A percentile compares a stretch with the other conserved stretches of the same genome.
Conservation (phyloP, 73 alveolate species). For the Tetrahymena thermophila region DNA sequence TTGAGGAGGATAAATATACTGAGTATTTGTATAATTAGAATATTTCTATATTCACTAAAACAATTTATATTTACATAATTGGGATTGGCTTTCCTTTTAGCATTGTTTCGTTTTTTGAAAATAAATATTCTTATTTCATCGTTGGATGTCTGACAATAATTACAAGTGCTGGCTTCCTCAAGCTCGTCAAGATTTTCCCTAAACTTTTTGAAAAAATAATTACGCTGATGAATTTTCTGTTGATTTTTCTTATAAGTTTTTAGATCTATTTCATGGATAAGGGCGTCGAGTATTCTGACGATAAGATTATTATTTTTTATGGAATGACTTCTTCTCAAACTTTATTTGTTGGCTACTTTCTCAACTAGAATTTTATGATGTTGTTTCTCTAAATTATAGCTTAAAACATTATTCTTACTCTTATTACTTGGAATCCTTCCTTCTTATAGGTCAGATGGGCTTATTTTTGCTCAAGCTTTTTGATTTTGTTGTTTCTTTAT, state of each 20-base stretch:
- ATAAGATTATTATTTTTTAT: neutral
- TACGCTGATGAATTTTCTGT: neutral
- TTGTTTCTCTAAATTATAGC: neutral
- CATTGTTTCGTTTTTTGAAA: neutral
- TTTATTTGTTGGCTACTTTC: neutral
- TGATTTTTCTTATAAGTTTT: neutral
- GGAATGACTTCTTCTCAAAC: neutral
- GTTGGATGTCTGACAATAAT: neutral
- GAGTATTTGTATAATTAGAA: neutral
- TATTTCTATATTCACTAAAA: neutral
- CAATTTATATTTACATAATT: neutral
- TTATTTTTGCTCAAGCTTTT: neutral
- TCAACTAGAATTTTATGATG: neutral
- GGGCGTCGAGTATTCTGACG: neutral
- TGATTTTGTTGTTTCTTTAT: neutral
- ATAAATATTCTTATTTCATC: neutral
- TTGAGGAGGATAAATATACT: neutral
- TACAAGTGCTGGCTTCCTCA: neutral
- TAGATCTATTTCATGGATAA: neutral
- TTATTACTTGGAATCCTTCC: neutral
- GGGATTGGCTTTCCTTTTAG: neutral
- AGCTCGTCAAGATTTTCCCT: neutral
- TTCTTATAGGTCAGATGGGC: neutral
- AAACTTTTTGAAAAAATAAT: neutral
- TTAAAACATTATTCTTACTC: neutral